Conservation (phyloP, 2,329 filamentous ascomycete species). For the Lachnellula subtilissima region DNA sequence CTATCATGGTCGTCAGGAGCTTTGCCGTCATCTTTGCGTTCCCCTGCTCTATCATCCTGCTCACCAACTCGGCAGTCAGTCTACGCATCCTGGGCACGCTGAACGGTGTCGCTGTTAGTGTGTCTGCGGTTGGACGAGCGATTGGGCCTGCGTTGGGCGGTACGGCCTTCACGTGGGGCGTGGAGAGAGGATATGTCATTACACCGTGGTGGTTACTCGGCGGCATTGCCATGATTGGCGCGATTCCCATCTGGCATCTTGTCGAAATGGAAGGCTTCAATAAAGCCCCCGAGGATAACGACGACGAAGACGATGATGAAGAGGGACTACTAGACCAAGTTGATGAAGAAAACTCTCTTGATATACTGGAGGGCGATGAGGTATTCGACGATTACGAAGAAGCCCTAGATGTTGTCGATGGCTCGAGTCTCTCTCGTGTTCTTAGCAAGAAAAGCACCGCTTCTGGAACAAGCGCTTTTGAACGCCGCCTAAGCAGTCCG, state of each 20-base stretch:
- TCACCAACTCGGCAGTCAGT: constrained; percentile 80
- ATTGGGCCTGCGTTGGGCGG: constrained; percentile 72
- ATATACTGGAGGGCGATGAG: constrained; percentile 22
- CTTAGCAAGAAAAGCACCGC: neutral
- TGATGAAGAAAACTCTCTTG: constrained; percentile 14
- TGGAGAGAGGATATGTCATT: constrained; percentile 70
- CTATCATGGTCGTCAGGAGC: constrained; percentile 69
- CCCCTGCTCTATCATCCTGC: constrained; percentile 81
- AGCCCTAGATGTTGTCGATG: constrained; percentile 19
- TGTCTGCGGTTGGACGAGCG: constrained; percentile 75
- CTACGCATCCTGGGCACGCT: constrained; percentile 77
- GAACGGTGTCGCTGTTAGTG: constrained; percentile 83
- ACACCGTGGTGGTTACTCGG: constrained; percentile 79
- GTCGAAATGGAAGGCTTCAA: constrained; percentile 67
- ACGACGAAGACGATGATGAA: constrained; percentile 24
- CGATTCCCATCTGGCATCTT: constrained; percentile 69
- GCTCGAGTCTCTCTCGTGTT: constrained; percentile 4
- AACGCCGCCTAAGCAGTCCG: constrained; percentile 27
- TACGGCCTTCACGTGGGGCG: constrained; percentile 68
- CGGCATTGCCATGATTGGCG: constrained; percentile 56
- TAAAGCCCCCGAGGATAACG: constrained; percentile 34
- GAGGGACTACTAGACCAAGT: constrained; percentile 7
- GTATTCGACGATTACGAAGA: constrained; percentile 21
- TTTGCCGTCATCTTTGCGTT: constrained; percentile 78
- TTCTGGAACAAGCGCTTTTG: constrained; percentile 4